A percentile compares a stretch with the other conserved stretches of the same genome.
These are phyloP conservation scores for Mollisia scopiformis DNA, from an alignment of 2,329 filamentous ascomycete genomes.

Conservation along the genomic window DNA sequence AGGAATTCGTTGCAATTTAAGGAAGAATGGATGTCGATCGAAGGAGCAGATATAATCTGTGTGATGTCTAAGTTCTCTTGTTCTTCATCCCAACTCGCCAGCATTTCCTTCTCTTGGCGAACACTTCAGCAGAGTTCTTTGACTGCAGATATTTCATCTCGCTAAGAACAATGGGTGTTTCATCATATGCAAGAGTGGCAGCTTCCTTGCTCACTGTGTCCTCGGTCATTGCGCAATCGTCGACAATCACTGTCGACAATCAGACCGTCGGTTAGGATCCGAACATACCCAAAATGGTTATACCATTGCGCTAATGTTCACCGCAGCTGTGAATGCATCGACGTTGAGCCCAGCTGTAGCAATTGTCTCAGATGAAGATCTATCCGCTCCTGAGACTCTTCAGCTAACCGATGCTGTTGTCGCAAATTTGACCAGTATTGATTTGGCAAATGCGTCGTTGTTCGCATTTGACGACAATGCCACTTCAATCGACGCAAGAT, in stretches of 20 bases:
- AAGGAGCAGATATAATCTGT: background rate
- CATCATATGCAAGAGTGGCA: background rate
- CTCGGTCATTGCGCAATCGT: background rate
- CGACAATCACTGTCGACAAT: background rate
- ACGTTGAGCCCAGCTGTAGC: background rate
- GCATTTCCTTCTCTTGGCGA: background rate
- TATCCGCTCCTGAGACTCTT: constrained; percentile 19
- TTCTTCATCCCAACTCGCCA: background rate
- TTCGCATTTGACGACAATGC: constrained; percentile 18
- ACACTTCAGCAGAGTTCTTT: background rate
- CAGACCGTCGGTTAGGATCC: background rate
- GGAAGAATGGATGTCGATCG: background rate
- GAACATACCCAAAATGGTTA: background rate
- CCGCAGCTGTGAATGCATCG: background rate
- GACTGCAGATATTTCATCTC: background rate
- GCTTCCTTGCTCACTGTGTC: background rate
- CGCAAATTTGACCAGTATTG: constrained; percentile 15
- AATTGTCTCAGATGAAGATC: background rate
- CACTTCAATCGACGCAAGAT: background rate
- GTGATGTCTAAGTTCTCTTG: background rate
- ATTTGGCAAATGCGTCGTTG: constrained; percentile 14
- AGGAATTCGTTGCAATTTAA: background rate
- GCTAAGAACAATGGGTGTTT: background rate
- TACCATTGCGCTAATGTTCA: background rate
- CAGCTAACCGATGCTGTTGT: constrained; percentile 27